Base-by-base conservation (phyloP, 352 stramenopile genomes). In the Peronospora belbahrii region DNA sequence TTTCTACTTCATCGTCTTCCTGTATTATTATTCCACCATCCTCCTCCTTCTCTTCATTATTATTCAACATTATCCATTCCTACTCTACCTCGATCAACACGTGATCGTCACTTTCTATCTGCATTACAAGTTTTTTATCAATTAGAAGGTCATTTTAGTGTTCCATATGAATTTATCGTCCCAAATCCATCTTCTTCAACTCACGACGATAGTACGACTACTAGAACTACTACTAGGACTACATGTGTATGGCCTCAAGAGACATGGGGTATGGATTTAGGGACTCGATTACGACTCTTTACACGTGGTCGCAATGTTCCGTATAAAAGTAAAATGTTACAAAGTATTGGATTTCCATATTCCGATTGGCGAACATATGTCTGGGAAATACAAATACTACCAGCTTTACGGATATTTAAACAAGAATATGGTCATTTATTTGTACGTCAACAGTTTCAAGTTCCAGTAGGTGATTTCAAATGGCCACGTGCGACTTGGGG, bases 371-470 rank as follows among this genome's bases (percentile, higher is more conserved):
- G 62, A 41, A 74, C 43, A 20, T 88, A 88, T 52, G 67, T 86
- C 4, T 88, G 77, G 77, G 62, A 77, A 42, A 41, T 72, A 58
- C 74, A 86, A 45, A 67, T 82, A n/a, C 40, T 88, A 36, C 70
- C 70, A 40, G 84, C 85, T 7, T 70, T 98, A 7, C 22, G 70
- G 11, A 56, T 65, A 2, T 97, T 93, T 56, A 82, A 88, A 38
- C 54, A 88, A 27, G 52, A 88, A 4, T 74, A 96, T 42, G 90
- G 89, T n/a, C 87, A 98, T 59, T 61, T 97, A 20, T 85, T 95
- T 28, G 86, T 97, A 10, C 85, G 85, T 15, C 86, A 96, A 44
- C 59, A 69, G 19, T 97, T 96, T 58, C 69, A 81, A 25, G 78
- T 98, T 6, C 87, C 88, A 1, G 31, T 65, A 10, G 60, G 77